Evolutionary conservation across 208 protist genomes (phyloP), one percentile per base, ranked within the genome.

Genomic region (Leishmania major): DNA sequence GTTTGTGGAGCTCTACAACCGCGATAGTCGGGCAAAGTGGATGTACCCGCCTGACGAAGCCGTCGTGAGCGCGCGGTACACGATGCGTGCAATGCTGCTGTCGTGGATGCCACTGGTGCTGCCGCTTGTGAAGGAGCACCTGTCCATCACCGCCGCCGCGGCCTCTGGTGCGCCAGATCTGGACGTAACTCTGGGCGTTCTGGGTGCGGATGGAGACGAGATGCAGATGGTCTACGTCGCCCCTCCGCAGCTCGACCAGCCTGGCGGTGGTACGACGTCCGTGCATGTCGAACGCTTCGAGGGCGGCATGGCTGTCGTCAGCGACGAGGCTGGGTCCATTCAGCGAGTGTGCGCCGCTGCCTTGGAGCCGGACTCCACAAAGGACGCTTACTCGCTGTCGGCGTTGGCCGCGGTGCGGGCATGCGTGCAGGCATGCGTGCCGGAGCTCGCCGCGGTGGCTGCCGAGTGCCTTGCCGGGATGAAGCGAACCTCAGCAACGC

Each of bases 121-220:
- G 17, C 88, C 89, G 35, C 72, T 83, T 43, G 81, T 93, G 40
- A 73, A 88, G 74, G 76, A 82, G 62, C 55, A 81, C 40, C 66
- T 93, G 66, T 53, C 70, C 37, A 25, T 43, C 25, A 78, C 47
- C 25, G 3, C 51, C 43, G 1, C 51, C 43, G 31, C 47, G 22
- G 28, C 51, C 55, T 71, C 78, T 45, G 28, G 67, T 22, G 8
- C 13, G 71, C 3, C 25, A 37, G 76, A 19, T 55, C 35, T 49
- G 73, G 79, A 91, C 72, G 84, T 79, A 31, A 88, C 87, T 25
- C 82, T 97, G 43, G 76, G 84, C 40, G 79, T 97, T 31, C 89
- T 96, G 72, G 95, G 95, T 8, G 84, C 93, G 1, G 95, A 97
- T 73, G 95, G 95, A 3, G 92, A 96, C 74, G 95, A 96, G 84